phyloP scores from a whole-genome alignment of 129 eudicot species.

The Arctium lappa region DNA sequence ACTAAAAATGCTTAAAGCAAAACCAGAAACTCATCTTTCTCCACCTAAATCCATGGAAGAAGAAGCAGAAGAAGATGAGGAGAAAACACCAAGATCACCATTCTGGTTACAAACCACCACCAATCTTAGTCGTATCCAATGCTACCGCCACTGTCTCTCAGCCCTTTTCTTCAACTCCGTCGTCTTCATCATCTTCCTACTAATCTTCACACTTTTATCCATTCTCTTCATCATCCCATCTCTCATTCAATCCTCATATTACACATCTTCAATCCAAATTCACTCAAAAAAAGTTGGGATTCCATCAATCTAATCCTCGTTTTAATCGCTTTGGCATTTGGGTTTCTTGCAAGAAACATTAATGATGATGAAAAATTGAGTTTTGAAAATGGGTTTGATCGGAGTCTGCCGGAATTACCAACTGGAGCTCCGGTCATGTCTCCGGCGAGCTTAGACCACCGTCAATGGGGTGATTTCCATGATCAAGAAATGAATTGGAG shows the following conservation, averaged over 20 bases:
- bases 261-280: slow-evolving; percentile 10
- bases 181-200: slow-evolving; percentile 42
- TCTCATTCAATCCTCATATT: slow-evolving; percentile 28
- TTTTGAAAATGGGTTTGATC: background rate
- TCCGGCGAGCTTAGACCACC: slow-evolving; percentile 21
- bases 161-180: slow-evolving; percentile 68
- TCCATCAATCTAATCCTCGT: slow-evolving; percentile 64
- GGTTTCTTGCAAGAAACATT: slow-evolving; percentile 63
- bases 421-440: slow-evolving; percentile 37
- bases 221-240: slow-evolving; percentile 55
- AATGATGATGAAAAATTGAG: slow-evolving; percentile 23
- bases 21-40: slow-evolving; percentile 16
- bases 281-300: slow-evolving; percentile 71
- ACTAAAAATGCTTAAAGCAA: slow-evolving; percentile 38
- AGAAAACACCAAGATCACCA: slow-evolving; percentile 38
- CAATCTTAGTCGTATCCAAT: slow-evolving; percentile 44
- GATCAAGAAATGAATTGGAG: slow-evolving; percentile 9
- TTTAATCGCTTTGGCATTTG: slow-evolving; percentile 63
- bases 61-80: slow-evolving; percentile 10
- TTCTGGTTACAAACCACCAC: slow-evolving; percentile 72
- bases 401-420: slow-evolving; percentile 26
- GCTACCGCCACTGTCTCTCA: slow-evolving; percentile 44
- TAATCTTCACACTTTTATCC: slow-evolving; percentile 54
- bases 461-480: slow-evolving; percentile 44
- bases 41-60: slow-evolving; percentile 46